These are phyloP conservation scores for Microcera coccophila DNA, from an alignment of 2,329 filamentous ascomycete genomes.

Conservation along the genomic window DNA sequence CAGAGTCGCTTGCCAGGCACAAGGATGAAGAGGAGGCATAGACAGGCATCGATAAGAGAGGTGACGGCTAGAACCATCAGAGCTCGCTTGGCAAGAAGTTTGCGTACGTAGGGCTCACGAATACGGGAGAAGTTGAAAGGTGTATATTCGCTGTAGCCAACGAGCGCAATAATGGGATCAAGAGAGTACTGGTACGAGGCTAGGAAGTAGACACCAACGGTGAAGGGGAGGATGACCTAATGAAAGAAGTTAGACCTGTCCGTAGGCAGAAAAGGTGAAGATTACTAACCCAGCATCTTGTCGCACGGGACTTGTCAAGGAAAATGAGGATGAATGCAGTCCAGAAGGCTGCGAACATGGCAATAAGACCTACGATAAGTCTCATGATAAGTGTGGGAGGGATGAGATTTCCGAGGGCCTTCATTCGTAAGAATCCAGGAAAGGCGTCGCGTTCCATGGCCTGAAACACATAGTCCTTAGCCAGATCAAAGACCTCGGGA, in stretches of 20 bases:
- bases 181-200: slow-evolving; percentile 93
- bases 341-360: slow-evolving; percentile 93
- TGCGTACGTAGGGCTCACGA: slow-evolving; percentile 85
- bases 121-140: slow-evolving; percentile 88
- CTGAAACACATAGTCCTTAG: slow-evolving; percentile 99
- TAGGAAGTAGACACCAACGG: slow-evolving; percentile 82
- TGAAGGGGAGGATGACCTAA: slow-evolving; percentile 81
- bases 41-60: slow-evolving; percentile 69
- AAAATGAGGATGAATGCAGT: slow-evolving; percentile 90
- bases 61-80: slow-evolving; percentile 76
- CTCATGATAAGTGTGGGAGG: slow-evolving; percentile 84
- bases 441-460: slow-evolving; percentile 99
- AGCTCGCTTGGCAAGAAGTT: slow-evolving; percentile 77
- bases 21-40: slow-evolving; percentile 88
- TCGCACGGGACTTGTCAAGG: slow-evolving; percentile 68
- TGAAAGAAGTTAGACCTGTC: slow-evolving; percentile 13
- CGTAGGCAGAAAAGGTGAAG: not conserved
- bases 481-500: slow-evolving; percentile 93
- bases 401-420: slow-evolving; percentile 92
- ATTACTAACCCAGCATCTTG: slow-evolving; percentile 75
- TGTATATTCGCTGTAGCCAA: slow-evolving; percentile 94
- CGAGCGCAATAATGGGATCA: slow-evolving; percentile 81
- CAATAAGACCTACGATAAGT: slow-evolving; percentile 73
- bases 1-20: slow-evolving; percentile 83
- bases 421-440: slow-evolving; percentile 89